phyloP scores from a whole-genome alignment of 257 asterid species.

The Vinca minor region DNA sequence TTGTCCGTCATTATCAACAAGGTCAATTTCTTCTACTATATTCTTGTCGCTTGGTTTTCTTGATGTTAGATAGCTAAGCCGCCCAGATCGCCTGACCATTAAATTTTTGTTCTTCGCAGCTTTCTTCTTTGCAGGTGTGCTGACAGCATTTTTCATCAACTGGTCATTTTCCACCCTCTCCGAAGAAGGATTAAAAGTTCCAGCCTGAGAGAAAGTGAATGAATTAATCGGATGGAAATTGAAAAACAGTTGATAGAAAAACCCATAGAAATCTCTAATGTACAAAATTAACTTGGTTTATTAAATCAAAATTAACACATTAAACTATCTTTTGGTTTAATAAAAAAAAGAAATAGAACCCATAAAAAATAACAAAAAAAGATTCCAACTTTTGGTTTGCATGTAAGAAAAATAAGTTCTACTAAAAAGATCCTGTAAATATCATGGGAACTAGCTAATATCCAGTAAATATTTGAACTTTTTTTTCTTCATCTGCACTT shows the following conservation, averaged over 20 bases:
- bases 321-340: neutral
- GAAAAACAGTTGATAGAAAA: neutral
- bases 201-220: constrained; percentile 2
- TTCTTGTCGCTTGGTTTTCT: neutral
- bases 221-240: constrained; percentile 1
- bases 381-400: neutral
- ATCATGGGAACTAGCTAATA: neutral
- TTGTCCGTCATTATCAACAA: constrained; percentile 18
- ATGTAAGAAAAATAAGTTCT: neutral
- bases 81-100: constrained; percentile 28
- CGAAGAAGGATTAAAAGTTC: neutral
- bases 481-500: neutral
- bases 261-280: neutral
- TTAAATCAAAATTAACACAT: too few relatives aligned
- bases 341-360: neutral
- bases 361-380: neutral
- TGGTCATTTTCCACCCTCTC: neutral
- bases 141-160: neutral
- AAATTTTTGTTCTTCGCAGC: neutral
- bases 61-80: constrained; percentile 12
- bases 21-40: constrained; percentile 12
- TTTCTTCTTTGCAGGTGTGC: neutral
- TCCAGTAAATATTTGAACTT: neutral
- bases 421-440: neutral
- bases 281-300: neutral